Evolutionary conservation across 2,329 filamentous ascomycete species (phyloP).

Genomic region (Cordyceps fumosorosea): DNA sequence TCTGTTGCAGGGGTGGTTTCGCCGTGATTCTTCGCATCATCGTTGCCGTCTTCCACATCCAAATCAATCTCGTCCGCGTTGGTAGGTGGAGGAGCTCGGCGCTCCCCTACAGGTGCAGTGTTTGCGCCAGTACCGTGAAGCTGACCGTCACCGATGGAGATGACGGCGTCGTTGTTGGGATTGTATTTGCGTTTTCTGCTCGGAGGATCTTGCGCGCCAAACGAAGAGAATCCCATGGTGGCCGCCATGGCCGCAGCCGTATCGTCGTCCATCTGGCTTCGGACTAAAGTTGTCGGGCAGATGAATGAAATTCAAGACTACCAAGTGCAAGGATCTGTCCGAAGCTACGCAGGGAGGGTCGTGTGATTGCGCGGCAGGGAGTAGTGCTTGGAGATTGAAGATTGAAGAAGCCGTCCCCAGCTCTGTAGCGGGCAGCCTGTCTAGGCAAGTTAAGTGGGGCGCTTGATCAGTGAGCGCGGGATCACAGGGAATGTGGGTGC

Average conservation of each 20-base stretch:
- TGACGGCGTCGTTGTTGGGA: constrained; percentile 43
- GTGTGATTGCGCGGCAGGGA: no score
- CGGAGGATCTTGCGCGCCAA: constrained; percentile 48
- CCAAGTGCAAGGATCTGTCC: no score
- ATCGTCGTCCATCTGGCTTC: constrained; percentile 12
- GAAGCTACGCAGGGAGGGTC: background rate
- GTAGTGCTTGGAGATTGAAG: no score
- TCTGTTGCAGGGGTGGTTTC: background rate
- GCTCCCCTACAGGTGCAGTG: constrained; percentile 30
- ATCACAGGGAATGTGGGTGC: no score
- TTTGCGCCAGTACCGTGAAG: constrained; percentile 29
- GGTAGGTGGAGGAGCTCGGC: constrained; percentile 12
- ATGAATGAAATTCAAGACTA: background rate
- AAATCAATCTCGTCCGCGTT: constrained; percentile 43
- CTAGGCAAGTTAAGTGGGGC: no score
- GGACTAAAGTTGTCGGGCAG: background rate
- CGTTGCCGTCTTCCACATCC: constrained; percentile 26
- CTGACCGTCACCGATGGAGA: constrained; percentile 20
- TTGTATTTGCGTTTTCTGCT: constrained; percentile 65
- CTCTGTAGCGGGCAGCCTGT: no score
- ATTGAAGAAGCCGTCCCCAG: no score
- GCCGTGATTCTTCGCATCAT: background rate
- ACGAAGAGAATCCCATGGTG: constrained; percentile 67
- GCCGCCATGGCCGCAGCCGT: constrained; percentile 52
- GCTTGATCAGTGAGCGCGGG: no score